Evolutionary conservation across 371 early-diverging fungal genomes (phyloP).

Genomic region (Circinella minor): DNA sequence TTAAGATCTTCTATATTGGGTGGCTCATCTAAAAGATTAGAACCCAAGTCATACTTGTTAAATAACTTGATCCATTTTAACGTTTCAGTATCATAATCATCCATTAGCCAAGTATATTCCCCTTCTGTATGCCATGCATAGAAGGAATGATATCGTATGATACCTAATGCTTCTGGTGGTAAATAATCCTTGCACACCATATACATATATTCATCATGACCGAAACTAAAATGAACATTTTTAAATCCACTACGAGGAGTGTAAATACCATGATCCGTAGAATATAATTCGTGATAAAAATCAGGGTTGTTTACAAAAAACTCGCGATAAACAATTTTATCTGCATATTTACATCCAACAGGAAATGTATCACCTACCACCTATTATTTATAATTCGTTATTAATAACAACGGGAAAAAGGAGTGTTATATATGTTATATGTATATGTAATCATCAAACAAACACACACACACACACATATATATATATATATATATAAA

Average conservation of each 20-base stretch:
- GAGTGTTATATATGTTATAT: neutral
- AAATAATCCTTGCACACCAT: conserved; percentile 56
- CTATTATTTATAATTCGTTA: neutral
- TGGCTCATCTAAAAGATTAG: conserved; percentile 45
- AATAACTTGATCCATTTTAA: conserved; percentile 59
- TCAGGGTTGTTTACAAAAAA: conserved; percentile 57
- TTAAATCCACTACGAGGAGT: conserved; percentile 55
- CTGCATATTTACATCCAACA: conserved; percentile 25
- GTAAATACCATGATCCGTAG: conserved; percentile 57
- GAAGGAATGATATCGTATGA: conserved; percentile 64
- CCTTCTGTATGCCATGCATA: conserved; percentile 58
- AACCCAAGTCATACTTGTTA: conserved; percentile 65
- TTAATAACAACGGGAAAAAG: neutral
- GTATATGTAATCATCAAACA: too few relatives aligned
- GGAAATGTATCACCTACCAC: conserved; percentile 21
- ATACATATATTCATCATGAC: conserved; percentile 67
- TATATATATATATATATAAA: neutral
- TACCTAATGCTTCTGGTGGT: conserved; percentile 52
- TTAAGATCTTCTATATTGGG: conserved; percentile 42
- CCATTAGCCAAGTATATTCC: conserved; percentile 52
- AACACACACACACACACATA: too few relatives aligned
- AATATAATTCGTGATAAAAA: conserved; percentile 32
- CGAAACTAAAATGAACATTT: conserved; percentile 56
- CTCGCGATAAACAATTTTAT: conserved; percentile 50
- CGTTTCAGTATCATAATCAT: conserved; percentile 50